A percentile compares a stretch with the other conserved stretches of the same genome.
phyloP scores from a whole-genome alignment of 2,329 filamentous ascomycete genomes.

The Blumeriella jaapii region DNA sequence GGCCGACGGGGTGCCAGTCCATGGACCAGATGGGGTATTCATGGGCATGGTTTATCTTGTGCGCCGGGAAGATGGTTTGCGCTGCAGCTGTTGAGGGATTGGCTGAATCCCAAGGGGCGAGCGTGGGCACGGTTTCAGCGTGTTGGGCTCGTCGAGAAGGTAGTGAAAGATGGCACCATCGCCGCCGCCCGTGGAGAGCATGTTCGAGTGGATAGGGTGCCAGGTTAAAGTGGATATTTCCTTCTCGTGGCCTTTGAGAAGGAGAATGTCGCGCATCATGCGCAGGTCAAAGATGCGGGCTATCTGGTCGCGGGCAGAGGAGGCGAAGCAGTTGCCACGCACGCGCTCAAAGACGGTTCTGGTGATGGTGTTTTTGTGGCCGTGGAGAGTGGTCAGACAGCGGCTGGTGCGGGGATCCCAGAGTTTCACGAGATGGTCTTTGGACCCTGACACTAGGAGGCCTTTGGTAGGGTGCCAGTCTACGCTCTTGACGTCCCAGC shows the following conservation, averaged over 20 bases:
- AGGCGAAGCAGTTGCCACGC: conserved; percentile 75
- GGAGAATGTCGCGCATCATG: conserved; percentile 95
- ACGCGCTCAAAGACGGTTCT: conserved; percentile 84
- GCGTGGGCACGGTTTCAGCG: conserved; percentile 53
- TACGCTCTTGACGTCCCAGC: conserved; percentile 94
- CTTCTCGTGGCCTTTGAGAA: conserved; percentile 90
- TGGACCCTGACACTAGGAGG: conserved; percentile 86
- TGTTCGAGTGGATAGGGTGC: conserved; percentile 84
- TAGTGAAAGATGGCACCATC: conserved; percentile 90
- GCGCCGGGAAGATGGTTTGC: conserved; percentile 86
- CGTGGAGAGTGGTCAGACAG: conserved; percentile 86
- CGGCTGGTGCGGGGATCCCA: conserved; percentile 93
- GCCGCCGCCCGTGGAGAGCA: conserved; percentile 82
- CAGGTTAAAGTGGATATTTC: conserved; percentile 86
- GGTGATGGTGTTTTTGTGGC: conserved; percentile 94
- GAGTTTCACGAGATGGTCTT: conserved; percentile 93
- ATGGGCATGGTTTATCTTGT: conserved; percentile 78
- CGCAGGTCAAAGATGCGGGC: conserved; percentile 88
- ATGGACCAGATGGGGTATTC: conserved; percentile 95
- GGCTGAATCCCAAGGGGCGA: conserved; percentile 75
- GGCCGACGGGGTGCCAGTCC: conserved; percentile 93
- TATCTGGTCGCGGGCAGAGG: conserved; percentile 85
- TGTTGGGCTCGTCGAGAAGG: conserved; percentile 88
- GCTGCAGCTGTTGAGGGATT: conserved; percentile 71
- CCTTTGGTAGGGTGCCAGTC: conserved; percentile 98